Base-by-base conservation (phyloP, 768 basidiomycete species). In the Lactifluus echinatus region DNA sequence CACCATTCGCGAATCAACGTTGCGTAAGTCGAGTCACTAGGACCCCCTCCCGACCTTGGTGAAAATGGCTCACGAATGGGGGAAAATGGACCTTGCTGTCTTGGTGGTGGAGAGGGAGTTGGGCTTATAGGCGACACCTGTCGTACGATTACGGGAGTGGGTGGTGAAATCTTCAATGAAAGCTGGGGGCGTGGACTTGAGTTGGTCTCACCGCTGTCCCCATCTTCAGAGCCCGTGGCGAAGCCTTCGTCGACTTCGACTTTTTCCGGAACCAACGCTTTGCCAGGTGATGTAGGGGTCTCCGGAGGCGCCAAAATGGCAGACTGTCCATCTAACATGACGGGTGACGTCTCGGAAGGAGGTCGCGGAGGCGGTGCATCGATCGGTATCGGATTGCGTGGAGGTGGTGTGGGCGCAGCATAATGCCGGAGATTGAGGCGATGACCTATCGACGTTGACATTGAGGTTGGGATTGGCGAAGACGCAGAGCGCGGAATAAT, bases 1-100 rank as follows among this genome's bases (percentile, higher is more conserved):
- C 63, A 63, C 63, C 63, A 63, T 50, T 63, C 60, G 34, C 63
- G 56, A n/a, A 63, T 34, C 21, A 63, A 19, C n/a, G 50, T 21
- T 8, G 63, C 63, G 10, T 62, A 63, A 21, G 63, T 61, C 23
- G 53, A 40, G 31, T 62, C 60, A 26, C 47, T 28, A 8, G 48
- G 12, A 8, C 26, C 34, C 43, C 15, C 62, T 29, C 23, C 52
- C 24, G 24, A 43, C 53, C 31, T 47, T 11, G 56, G 51, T 31
- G 53, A 56, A 33, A 53, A 63, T 11, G 55, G 52, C 37, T 43
- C 51, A 19, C 24, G 51, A 4, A 36, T 14, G 3, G 60, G 51
- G 12, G 59, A 53, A 44, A 53, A 60, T 21, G 61, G 59, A 7
- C 50, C 50, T 7, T 56, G 55, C 40, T n/a, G 53, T 34, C 54